phyloP scores from a whole-genome alignment of 805 yeast genomes.

The Metschnikowia cubensis region DNA sequence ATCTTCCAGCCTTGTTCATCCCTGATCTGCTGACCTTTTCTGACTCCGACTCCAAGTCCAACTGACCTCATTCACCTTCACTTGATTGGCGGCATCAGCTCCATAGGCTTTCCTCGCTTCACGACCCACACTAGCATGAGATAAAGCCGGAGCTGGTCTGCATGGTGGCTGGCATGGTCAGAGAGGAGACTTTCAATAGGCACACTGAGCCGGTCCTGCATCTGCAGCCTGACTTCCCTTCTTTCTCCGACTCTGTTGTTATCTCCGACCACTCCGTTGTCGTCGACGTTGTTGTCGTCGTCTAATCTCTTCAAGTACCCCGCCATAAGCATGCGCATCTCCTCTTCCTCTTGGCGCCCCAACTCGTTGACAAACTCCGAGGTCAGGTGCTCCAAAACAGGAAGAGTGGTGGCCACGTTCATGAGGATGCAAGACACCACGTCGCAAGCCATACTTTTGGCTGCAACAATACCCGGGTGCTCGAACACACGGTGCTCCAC shows the following conservation, averaged over 20 bases:
- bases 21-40: too few relatives aligned
- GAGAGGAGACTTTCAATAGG: background rate
- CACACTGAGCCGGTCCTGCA: background rate
- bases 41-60: too few relatives aligned
- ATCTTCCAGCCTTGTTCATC: too few relatives aligned
- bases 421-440: background rate
- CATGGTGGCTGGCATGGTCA: background rate
- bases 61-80: background rate
- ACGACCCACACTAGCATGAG: constrained; percentile 2
- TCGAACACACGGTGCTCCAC: constrained; percentile 6
- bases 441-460: constrained; percentile 3
- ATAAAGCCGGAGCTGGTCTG: background rate
- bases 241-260: background rate
- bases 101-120: background rate
- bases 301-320: background rate
- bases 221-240: background rate
- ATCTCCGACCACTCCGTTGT: background rate
- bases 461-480: background rate
- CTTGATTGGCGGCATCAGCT: background rate
- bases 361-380: background rate
- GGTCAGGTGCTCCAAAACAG: background rate
- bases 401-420: background rate
- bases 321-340: background rate
- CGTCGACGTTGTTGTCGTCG: background rate
- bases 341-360: background rate